Base-by-base conservation (phyloP, 2,329 filamentous ascomycete genomes). In the Ophiognomonia clavigignenti-juglandacearum region DNA sequence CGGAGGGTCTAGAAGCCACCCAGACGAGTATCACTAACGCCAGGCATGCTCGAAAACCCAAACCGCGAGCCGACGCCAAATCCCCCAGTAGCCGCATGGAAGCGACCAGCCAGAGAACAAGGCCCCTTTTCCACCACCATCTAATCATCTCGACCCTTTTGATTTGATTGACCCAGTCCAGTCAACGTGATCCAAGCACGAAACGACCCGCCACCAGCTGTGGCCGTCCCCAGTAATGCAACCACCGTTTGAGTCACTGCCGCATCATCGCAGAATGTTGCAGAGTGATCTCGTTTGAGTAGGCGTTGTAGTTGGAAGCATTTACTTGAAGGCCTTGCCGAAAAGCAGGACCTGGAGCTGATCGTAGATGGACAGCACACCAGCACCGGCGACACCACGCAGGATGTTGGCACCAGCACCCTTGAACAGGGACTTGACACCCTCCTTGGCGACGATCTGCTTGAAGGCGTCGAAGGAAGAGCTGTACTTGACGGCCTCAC, bases 401-500 rank as follows among this genome's bases (percentile, higher is more conserved):
- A 98, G 93, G 71, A 98, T 98, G 89, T 98, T 98, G 85, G 93
- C 93, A 89, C 93, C 93, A 72, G 93, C 93, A 91, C 93, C 93
- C 89, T 98, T 98, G 91, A 98, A 98, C 77, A 98, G 92, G 67
- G 93, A 98, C 80, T 83, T 88, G 77, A 95, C 78, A 83, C 93
- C 93, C 83, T 97, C 93, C 78, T 88, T 88, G 79, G 91, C 91
- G 68, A 97, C 73, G 70, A 98, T 98, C 85, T 97, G 89, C 75
- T 81, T 82, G 75, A 84, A 91, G 70, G 93, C 93, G 77, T 98
- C 93, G 65, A 97, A 65, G 62, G 93, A 96, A 72, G 84, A 88
- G 75, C 86, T 89, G 89, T 98, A 98, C 88, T 98, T 98, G 85
- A 98, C 93, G 81, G 93, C 93, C 88, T 95, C 79, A 76, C 82